Base-by-base conservation (phyloP, 306 rosid species). In the Sicyos edulis region DNA sequence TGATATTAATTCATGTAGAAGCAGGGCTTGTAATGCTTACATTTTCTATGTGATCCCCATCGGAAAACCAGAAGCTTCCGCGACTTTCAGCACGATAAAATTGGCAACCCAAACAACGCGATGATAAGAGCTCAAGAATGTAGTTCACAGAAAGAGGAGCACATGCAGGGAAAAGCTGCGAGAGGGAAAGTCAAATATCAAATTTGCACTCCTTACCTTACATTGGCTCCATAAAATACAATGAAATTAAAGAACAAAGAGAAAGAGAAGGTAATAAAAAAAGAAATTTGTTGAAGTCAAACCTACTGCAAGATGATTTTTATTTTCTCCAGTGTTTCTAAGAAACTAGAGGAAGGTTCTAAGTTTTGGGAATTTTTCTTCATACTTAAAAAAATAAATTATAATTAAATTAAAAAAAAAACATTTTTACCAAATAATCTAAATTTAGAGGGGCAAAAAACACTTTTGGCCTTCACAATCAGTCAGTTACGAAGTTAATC, bases 161-260 rank as follows among this genome's bases (percentile, higher is more conserved):
- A 56, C 96, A 93, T 69, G 85, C 92, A 10, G 99, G 95, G 78
- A 88, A 82, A 75, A 93, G 99, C 99, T 93, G 99, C 21, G 42
- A 68, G 71, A 65, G 53, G 42, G 52, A 66, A 22, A 63, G 17
- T 65, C 54, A 66, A 66, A 66, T 44, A 45, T 66, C 71, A 66
- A 66, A 5, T 42, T 44, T 19, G 44, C 44, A 44, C 45, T 37
- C 45, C 45, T 40, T 40, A 40, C 29, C 3, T 26, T 64, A n/a
- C n/a, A n/a, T n/a, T n/a, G n/a, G n/a, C 49, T 8, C 50, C 50
- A 62, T 16, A 37, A 34, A 34, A 16, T 62, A 62, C 24, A 61
- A 60, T 17, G 65, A 59, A 59, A 7, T 20, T 32, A 16, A 32
- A 61, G 49, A 61, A 32, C 49, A 8, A 34, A n/a, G 22, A 61